phyloP scores from a whole-genome alignment of 768 basidiomycete genomes.

The Lactifluus subvellereus region DNA sequence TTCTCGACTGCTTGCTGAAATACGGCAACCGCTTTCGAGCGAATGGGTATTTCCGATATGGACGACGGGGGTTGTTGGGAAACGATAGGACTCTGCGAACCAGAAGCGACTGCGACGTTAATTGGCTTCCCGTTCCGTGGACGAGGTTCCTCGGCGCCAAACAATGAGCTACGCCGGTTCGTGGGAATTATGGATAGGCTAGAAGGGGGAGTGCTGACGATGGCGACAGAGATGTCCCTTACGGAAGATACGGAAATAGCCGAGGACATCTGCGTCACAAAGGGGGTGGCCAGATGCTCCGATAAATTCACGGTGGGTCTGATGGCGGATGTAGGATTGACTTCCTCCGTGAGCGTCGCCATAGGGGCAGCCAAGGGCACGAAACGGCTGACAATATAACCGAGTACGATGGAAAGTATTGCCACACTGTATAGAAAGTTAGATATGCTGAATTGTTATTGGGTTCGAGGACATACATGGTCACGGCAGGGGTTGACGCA shows the following conservation, averaged over 20 bases:
- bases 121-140: conserved; percentile 2
- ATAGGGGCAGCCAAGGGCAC: conserved; percentile 33
- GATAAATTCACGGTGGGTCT: conserved; percentile 21
- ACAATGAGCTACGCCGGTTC: neutral
- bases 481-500: conserved; percentile 53
- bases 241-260: conserved; percentile 17
- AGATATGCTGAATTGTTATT: neutral
- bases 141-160: neutral
- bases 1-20: conserved; percentile 7
- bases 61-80: conserved; percentile 16
- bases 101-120: neutral
- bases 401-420: conserved; percentile 60
- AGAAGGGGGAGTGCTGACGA: conserved; percentile 10
- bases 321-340: neutral
- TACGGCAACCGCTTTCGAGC: conserved; percentile 22
- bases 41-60: conserved; percentile 13
- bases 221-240: conserved; percentile 16
- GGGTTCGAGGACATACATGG: conserved; percentile 46
- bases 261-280: conserved; percentile 16
- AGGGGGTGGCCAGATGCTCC: neutral
- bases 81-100: conserved; percentile 10
- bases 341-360: conserved; percentile 26
- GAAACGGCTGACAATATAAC: conserved; percentile 40
- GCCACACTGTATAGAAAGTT: conserved; percentile 46
- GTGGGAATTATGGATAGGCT: conserved; percentile 18